phyloP scores from a whole-genome alignment of 768 basidiomycete species.

The Lepiota subincarnata region DNA sequence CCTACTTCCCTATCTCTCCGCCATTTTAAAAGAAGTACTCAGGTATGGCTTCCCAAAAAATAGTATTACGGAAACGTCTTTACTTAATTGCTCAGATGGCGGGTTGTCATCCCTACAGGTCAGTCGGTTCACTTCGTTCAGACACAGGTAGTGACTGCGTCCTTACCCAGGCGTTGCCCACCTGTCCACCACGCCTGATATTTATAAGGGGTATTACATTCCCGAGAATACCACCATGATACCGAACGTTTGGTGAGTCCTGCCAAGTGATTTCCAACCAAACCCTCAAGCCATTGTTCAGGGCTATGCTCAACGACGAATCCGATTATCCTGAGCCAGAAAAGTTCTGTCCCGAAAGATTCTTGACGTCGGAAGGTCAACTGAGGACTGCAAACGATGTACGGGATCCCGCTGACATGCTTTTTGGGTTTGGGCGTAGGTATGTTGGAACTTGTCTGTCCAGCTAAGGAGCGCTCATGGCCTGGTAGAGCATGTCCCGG shows the following conservation, averaged over 20 bases:
- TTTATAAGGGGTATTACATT: slow-evolving; percentile 9
- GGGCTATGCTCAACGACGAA: slow-evolving; percentile 12
- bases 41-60: slow-evolving; percentile 14
- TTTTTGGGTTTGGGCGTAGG: slow-evolving; percentile 15
- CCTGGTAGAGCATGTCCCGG: slow-evolving; percentile 5
- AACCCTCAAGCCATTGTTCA: not conserved
- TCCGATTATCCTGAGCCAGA: slow-evolving; percentile 7
- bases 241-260: slow-evolving; percentile 3
- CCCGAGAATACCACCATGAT: not conserved
- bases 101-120: slow-evolving; percentile 1
- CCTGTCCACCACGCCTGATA: not conserved
- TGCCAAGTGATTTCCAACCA: not conserved
- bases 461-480: not conserved
- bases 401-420: slow-evolving; percentile 5
- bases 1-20: slow-evolving; percentile 22
- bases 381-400: not conserved
- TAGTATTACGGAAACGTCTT: too few relatives aligned
- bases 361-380: slow-evolving; percentile 1
- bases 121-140: not conserved
- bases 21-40: slow-evolving; percentile 22
- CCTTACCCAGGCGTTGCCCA: not conserved
- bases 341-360: slow-evolving; percentile 8
- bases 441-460: not conserved
- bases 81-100: not conserved
- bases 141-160: not conserved